Evolutionary conservation across 2,329 filamentous ascomycete species (phyloP), one percentile per base, ranked within the genome.

Genomic region (Fonsecaea pedrosoi): DNA sequence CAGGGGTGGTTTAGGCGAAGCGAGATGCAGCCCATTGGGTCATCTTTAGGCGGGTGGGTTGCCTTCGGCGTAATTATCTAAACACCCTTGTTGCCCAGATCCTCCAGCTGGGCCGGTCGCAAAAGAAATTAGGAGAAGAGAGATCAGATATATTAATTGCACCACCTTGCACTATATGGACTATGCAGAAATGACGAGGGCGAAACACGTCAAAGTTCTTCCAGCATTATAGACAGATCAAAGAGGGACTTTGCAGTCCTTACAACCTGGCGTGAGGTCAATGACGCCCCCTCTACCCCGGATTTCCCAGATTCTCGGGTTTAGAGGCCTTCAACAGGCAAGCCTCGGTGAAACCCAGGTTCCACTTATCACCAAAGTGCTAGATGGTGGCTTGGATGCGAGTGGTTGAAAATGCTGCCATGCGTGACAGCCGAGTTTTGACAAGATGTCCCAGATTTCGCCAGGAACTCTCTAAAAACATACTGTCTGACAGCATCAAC

Each of bases 31-130:
- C 30, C 30, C 45, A 50, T 50, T 50, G 45, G 45, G 45, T 30
- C 45, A 50, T 48, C 21, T 21, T 18, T 18, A 48, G 42, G 42
- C 42, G 42, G n/a, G 21, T 50, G 15, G 50, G 30, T 54, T 35
- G 30, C 54, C 54, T 55, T 55, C 54, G 54, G 54, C 54, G 54
- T 35, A 35, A 50, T 50, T 50, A 50, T 50, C 45, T 50, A 48
- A 50, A 50, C 21, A 1, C 21, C 25, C 12, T 48, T 25, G 10
- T 50, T 10, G 45, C 45, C 21, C 18, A 50, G 13, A 30, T 50
- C 21, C 45, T 30, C 4, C 45, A 50, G 45, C 45, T 30, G 18
- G 45, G 21, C 12, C 45, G 21, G 18, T 30, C 45, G 45, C 45
- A 50, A 50, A 25, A 25, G 15, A 50, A 4, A 18, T 30, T 21